Conservation (phyloP, 169 alveolate species). For the Cryptosporidium felis region DNA sequence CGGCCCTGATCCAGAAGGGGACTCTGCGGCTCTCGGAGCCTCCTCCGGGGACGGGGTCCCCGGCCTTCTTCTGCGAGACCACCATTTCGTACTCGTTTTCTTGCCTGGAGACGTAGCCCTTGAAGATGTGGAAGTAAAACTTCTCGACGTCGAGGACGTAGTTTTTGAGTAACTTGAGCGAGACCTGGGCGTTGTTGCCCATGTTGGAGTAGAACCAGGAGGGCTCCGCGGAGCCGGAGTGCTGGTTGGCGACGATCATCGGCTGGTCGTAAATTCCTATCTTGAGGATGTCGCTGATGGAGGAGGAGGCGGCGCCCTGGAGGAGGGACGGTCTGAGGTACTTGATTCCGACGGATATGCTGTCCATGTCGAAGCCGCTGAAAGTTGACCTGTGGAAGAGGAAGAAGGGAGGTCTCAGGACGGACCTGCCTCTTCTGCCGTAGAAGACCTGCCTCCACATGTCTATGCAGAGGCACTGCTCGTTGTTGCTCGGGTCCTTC, state of each 20-base stretch:
- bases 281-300: conserved; percentile 27
- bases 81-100: conserved; percentile 65
- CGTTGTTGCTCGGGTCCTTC: not conserved
- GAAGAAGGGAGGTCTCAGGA: conserved; percentile 31
- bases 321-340: conserved; percentile 1
- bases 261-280: conserved; percentile 61
- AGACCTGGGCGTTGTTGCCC: conserved; percentile 47
- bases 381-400: conserved; percentile 24
- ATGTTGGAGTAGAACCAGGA: conserved; percentile 69
- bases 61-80: conserved; percentile 27
- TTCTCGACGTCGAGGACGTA: conserved; percentile 62
- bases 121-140: conserved; percentile 40
- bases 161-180: conserved; percentile 27
- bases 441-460: conserved; percentile 60
- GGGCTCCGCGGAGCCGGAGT: conserved; percentile 34
- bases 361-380: conserved; percentile 10
- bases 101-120: conserved; percentile 66
- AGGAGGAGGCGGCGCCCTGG: not conserved
- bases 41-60: not conserved
- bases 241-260: conserved; percentile 44
- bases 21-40: not conserved
- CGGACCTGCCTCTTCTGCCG: not conserved
- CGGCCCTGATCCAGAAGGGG: conserved; percentile 28
- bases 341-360: conserved; percentile 38
- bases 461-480: conserved; percentile 68